Base-by-base conservation (phyloP, 2,329 filamentous ascomycete species). In the Ophiostoma triangulosporum region DNA sequence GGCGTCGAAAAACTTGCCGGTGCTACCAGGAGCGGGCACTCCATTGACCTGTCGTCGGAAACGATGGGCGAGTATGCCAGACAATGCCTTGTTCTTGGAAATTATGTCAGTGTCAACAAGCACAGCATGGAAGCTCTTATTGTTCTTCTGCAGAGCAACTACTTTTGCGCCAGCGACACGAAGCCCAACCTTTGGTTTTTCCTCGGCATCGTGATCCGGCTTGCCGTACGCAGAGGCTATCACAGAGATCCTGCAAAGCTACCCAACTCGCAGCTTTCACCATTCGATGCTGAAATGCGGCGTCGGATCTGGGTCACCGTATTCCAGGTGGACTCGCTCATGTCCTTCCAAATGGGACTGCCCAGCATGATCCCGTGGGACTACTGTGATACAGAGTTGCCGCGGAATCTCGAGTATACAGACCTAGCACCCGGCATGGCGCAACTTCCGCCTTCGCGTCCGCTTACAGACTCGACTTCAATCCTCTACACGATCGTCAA, bases 281-380 rank as follows among this genome's bases (percentile, higher is more conserved):
- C 62, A 0, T 69, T 71, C 51, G 61, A 67, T 3, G 68, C 64
- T 24, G 70, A 72, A 59, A 72, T 73, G 67, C 62, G 70, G 11
- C 62, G 70, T 17, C 62, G 69, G 11, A 58, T 66, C 1, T 72
- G 69, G 70, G 57, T 63, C 17, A 60, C 62, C 24, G 64, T 71
- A 1, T 66, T 64, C 43, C 70, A 72, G 58, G 58, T 73, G 4
- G 73, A 76, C 32, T 63, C 70, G 0, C 56, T 74, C 8, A 64
- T 73, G 38, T 73, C 70, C 0, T 73, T 72, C 40, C 69, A 74
- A 53, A 64, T 74, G 35, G 73, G 73, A 0, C 62, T 75, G 17
- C 73, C 73, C 2, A 70, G 70, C n/a, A 71, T 74, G 66, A 67
- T 74, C 12, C 69, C 52, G 1, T 11, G 33, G 24, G 55, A 51